phyloP scores from a whole-genome alignment of 2,329 filamentous ascomycete genomes.

The Periglandula ipomoeae region DNA sequence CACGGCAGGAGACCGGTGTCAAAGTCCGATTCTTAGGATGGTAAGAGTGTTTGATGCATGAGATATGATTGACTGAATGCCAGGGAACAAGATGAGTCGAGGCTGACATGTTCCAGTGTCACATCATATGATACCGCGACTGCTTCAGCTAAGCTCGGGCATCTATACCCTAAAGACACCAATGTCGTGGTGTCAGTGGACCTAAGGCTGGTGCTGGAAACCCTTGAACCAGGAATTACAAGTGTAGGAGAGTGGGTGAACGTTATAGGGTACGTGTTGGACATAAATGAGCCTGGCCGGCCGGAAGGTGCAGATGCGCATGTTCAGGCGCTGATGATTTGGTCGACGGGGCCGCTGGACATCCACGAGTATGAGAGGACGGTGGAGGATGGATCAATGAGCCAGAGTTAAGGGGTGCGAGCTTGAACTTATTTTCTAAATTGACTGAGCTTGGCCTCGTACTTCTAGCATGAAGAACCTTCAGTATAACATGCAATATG shows the following conservation, averaged over 20 bases:
- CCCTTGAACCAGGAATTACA: slow-evolving; percentile 52
- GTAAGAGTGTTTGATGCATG: slow-evolving; percentile 40
- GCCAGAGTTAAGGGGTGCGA: not conserved
- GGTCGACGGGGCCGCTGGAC: slow-evolving; percentile 65
- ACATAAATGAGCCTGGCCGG: not conserved
- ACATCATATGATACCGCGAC: slow-evolving; percentile 40
- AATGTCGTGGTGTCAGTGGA: slow-evolving; percentile 53
- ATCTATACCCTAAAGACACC: slow-evolving; percentile 47
- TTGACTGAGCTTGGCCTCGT: too few relatives aligned
- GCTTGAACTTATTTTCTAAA: too few relatives aligned
- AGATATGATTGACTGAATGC: not conserved
- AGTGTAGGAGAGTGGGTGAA: slow-evolving; percentile 81
- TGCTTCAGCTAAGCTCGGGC: slow-evolving; percentile 58
- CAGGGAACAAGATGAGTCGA: not conserved
- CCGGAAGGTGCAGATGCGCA: slow-evolving; percentile 19
- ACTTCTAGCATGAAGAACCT: too few relatives aligned
- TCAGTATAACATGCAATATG: not conserved
- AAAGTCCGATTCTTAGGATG: slow-evolving; percentile 92
- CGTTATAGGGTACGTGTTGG: slow-evolving; percentile 66
- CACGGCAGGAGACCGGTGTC: slow-evolving; percentile 41
- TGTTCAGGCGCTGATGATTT: slow-evolving; percentile 70
- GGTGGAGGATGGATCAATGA: slow-evolving; percentile 27
- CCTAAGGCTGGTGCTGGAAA: slow-evolving; percentile 60
- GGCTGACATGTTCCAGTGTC: slow-evolving; percentile 19
- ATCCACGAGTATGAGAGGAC: slow-evolving; percentile 61